Percentiles rank a stretch among this genome's conserved stretches.
phyloP scores from a whole-genome alignment of 2,329 filamentous ascomycete species.

The Neoascochyta sp. region DNA sequence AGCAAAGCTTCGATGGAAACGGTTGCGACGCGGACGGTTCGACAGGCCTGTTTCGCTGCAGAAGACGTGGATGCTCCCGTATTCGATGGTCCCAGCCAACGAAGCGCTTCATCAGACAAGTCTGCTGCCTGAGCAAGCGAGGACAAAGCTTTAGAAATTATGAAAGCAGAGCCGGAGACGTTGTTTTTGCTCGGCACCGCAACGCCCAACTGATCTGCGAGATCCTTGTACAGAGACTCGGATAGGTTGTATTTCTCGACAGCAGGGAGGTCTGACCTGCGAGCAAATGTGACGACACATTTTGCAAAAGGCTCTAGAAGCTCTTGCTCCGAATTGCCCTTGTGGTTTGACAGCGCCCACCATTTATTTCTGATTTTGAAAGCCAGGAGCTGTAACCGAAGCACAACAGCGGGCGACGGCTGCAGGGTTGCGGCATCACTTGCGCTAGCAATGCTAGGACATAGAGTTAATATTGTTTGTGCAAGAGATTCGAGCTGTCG shows the following conservation, averaged over 20 bases:
- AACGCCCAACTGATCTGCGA: slow-evolving; percentile 10
- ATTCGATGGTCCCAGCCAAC: slow-evolving; percentile 23
- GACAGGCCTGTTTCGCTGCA: slow-evolving; percentile 22
- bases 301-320: slow-evolving; percentile 62
- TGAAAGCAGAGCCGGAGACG: no score
- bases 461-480: slow-evolving; percentile 61
- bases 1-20: slow-evolving; percentile 28
- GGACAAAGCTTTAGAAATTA: slow-evolving; percentile 24
- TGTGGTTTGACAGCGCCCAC: slow-evolving; percentile 62
- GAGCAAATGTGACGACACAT: slow-evolving; percentile 59
- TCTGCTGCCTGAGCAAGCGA: slow-evolving; percentile 35
- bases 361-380: slow-evolving; percentile 60
- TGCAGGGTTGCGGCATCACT: slow-evolving; percentile 60
- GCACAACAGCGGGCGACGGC: slow-evolving; percentile 54
- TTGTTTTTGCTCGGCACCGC: not conserved
- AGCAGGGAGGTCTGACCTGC: slow-evolving; percentile 45
- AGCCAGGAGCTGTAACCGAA: slow-evolving; percentile 63
- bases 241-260: slow-evolving; percentile 42
- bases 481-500: slow-evolving; percentile 66
- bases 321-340: slow-evolving; percentile 60
- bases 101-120: slow-evolving; percentile 32
- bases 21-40: slow-evolving; percentile 26
- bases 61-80: slow-evolving; percentile 13
- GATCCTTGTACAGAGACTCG: slow-evolving; percentile 22
- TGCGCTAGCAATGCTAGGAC: slow-evolving; percentile 62